Evolutionary conservation across 2,329 filamentous ascomycete genomes (phyloP).

Genomic region (Epichloe coenophiala): DNA sequence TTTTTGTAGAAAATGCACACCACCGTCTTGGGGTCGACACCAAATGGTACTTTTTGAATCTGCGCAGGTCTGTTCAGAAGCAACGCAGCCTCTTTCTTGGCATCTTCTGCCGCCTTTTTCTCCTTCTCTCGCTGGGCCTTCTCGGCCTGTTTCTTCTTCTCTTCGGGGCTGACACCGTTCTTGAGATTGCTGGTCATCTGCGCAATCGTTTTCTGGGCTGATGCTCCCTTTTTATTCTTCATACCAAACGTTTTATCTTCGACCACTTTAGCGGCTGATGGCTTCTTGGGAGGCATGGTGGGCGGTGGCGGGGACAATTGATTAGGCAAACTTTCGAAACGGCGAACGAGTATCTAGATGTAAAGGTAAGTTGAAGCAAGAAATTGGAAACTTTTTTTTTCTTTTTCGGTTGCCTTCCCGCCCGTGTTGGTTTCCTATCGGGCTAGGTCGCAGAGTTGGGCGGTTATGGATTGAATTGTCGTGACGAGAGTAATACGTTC

Average conservation of each 20-base stretch:
- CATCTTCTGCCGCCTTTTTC: slow-evolving; percentile 79
- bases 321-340: not conserved
- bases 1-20: slow-evolving; percentile 96
- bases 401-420: not conserved
- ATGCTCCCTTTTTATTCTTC: slow-evolving; percentile 99
- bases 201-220: slow-evolving; percentile 80
- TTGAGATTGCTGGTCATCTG: slow-evolving; percentile 64
- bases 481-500: not conserved
- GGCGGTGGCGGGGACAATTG: slow-evolving; percentile 16
- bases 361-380: not conserved
- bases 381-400: not conserved
- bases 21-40: slow-evolving; percentile 95
- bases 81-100: slow-evolving; percentile 64
- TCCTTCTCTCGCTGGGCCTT: slow-evolving; percentile 62
- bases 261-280: slow-evolving; percentile 46
- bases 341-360: not conserved
- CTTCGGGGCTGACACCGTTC: slow-evolving; percentile 65
- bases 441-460: not conserved
- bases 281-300: slow-evolving; percentile 64
- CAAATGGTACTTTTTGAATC: slow-evolving; percentile 94
- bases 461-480: not conserved
- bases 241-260: slow-evolving; percentile 98
- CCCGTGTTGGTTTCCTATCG: not conserved
- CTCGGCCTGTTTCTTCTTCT: slow-evolving; percentile 66
- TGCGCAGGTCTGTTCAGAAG: slow-evolving; percentile 86